phyloP scores from a whole-genome alignment of 192 early-diverging fungal species.

The Umbelopsis sp. region DNA sequence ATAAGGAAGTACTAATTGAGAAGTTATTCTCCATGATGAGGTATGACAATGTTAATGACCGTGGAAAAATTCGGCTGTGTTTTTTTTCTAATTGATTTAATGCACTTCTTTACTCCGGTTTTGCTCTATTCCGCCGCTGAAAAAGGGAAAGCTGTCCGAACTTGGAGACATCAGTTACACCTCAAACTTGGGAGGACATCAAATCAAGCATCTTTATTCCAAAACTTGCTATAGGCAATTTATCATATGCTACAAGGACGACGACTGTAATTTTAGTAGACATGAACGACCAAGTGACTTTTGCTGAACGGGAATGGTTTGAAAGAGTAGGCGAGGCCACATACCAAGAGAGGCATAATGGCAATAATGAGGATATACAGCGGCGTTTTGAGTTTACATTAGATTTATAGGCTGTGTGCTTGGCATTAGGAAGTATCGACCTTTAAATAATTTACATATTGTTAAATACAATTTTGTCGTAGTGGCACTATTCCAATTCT shows the following conservation, averaged over 20 bases:
- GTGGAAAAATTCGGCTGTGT: slow-evolving; percentile 11
- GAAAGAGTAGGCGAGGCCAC: not conserved
- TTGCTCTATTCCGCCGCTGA: not conserved
- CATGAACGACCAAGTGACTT: slow-evolving; percentile 34
- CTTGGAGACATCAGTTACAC: not conserved
- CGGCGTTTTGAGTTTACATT: slow-evolving; percentile 5
- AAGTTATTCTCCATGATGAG: slow-evolving; percentile 36
- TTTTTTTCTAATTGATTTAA: not conserved
- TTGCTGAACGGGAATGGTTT: slow-evolving; percentile 37
- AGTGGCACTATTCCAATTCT: too few species aligned
- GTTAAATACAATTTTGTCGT: too few species aligned
- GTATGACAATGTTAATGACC: slow-evolving; percentile 21
- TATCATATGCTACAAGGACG: slow-evolving; percentile 40
- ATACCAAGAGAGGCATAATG: not conserved
- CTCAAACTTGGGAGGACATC: slow-evolving; percentile 11
- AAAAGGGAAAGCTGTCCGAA: slow-evolving; percentile 20
- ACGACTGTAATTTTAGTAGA: slow-evolving; percentile 48
- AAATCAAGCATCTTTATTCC: slow-evolving; percentile 28
- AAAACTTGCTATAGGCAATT: slow-evolving; percentile 7
- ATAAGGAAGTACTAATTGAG: slow-evolving; percentile 34
- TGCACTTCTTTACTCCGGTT: slow-evolving; percentile 4
- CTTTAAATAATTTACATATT: too few species aligned
- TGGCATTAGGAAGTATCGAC: too few species aligned
- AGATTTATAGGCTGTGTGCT: not conserved
- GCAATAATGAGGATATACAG: not conserved